These are phyloP conservation scores for Fomitopsis pinicola DNA, from an alignment of 1,284 basidiomycete species.

Conservation along the genomic window DNA sequence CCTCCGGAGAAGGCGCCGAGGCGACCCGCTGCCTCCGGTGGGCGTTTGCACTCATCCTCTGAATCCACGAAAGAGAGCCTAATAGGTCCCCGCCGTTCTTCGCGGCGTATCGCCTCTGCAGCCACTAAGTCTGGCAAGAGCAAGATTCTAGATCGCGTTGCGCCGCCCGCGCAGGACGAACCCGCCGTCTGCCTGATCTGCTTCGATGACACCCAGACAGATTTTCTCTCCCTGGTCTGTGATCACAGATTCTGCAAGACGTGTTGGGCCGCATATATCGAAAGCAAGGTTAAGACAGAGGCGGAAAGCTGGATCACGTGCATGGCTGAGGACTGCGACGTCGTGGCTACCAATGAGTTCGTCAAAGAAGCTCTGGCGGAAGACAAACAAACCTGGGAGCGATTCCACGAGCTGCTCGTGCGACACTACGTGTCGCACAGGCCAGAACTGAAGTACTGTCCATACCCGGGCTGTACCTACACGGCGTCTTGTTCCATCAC, in stretches of 20 bases:
- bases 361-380: slow-evolving; percentile 43
- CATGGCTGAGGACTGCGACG: slow-evolving; percentile 88
- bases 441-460: slow-evolving; percentile 87
- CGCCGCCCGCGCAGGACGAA: slow-evolving; percentile 26
- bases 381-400: slow-evolving; percentile 46
- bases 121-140: slow-evolving; percentile 29
- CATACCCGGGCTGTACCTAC: slow-evolving; percentile 80
- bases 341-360: slow-evolving; percentile 70
- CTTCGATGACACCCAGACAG: slow-evolving; percentile 73
- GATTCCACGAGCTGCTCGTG: slow-evolving; percentile 85
- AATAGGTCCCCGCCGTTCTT: slow-evolving; percentile 32
- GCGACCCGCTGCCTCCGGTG: slow-evolving; percentile 7
- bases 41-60: slow-evolving; percentile 20
- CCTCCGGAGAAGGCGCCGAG: slow-evolving; percentile 26
- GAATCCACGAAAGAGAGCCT: slow-evolving; percentile 3
- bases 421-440: slow-evolving; percentile 90
- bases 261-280: slow-evolving; percentile 87
- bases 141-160: slow-evolving; percentile 23
- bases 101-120: slow-evolving; percentile 37
- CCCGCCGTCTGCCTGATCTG: slow-evolving; percentile 86
- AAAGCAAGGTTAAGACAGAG: slow-evolving; percentile 86
- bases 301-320: slow-evolving; percentile 88
- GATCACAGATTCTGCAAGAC: slow-evolving; percentile 80
- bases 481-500: slow-evolving; percentile 86
- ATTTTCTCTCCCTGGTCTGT: slow-evolving; percentile 67